These are phyloP conservation scores for Serendipita sp. DNA, from an alignment of 1,284 basidiomycete species.

Conservation along the genomic window DNA sequence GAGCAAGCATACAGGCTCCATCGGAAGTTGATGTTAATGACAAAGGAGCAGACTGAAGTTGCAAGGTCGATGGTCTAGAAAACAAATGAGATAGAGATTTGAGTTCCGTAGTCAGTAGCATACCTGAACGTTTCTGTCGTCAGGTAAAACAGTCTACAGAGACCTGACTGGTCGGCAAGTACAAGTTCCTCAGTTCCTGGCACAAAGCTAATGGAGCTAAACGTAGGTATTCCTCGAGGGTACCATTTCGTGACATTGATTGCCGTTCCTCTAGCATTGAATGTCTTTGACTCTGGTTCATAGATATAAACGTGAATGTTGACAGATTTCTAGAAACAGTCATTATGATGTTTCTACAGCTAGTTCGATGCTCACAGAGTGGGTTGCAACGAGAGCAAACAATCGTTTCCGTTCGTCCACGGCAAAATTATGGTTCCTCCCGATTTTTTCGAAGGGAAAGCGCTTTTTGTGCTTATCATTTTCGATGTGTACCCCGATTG, in stretches of 20 bases:
- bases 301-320: not conserved
- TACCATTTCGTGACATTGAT: not conserved
- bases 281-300: not conserved
- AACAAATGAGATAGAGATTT: not conserved
- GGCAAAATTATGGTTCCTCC: slow-evolving; percentile 28
- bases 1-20: slow-evolving; percentile 34
- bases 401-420: slow-evolving; percentile 37
- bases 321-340: not conserved
- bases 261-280: not conserved
- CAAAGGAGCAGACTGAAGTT: slow-evolving; percentile 24
- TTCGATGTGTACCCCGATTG: slow-evolving; percentile 22
- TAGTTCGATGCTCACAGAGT: slow-evolving; percentile 23
- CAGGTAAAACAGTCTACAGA: slow-evolving; percentile 35
- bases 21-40: slow-evolving; percentile 34
- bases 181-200: slow-evolving; percentile 35
- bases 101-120: slow-evolving; percentile 4
- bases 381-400: slow-evolving; percentile 29
- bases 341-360: not conserved
- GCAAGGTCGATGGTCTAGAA: slow-evolving; percentile 32
- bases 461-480: slow-evolving; percentile 19
- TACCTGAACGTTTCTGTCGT: slow-evolving; percentile 37
- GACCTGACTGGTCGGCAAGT: slow-evolving; percentile 28
- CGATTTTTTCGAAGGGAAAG: slow-evolving; percentile 32
- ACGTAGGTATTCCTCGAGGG: slow-evolving; percentile 8
- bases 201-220: slow-evolving; percentile 27